Percentiles rank a stretch among this genome's conserved stretches.
These are phyloP conservation scores for Hura crepitans DNA, from an alignment of 441 rosid species.

Conservation along the genomic window DNA sequence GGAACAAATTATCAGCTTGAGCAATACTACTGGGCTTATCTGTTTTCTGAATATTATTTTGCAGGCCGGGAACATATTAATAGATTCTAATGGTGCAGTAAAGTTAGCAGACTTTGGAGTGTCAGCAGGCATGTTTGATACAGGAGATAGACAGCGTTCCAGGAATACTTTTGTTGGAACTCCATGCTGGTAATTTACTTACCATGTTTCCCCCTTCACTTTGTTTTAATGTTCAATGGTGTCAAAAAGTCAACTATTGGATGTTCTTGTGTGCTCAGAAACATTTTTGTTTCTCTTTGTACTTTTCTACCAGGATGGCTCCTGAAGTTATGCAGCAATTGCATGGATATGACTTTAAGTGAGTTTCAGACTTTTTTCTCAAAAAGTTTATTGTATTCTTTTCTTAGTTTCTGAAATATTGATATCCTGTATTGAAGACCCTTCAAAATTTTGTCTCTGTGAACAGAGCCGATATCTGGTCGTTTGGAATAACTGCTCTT, in stretches of 20 bases:
- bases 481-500: constrained; percentile 92
- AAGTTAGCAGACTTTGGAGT: constrained; percentile 98
- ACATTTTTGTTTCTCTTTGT: constrained; percentile 13
- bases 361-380: constrained; percentile 31
- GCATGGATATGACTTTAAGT: constrained; percentile 98
- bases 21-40: constrained; percentile 17
- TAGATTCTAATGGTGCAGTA: constrained; percentile 71
- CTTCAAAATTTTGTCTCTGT: constrained; percentile 30
- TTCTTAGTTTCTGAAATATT: constrained; percentile 8
- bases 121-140: constrained; percentile 95
- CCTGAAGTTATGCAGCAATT: constrained; percentile 99
- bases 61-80: constrained; percentile 91
- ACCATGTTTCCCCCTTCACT: constrained; percentile 9
- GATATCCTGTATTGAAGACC: constrained; percentile 16
- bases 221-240: neutral
- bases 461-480: constrained; percentile 95
- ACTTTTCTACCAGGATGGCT: constrained; percentile 77
- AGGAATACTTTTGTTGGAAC: constrained; percentile 98
- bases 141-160: constrained; percentile 92
- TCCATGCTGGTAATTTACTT: constrained; percentile 84
- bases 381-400: neutral
- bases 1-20: neutral
- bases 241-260: neutral
- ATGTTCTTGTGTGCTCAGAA: constrained; percentile 14
- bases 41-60: constrained; percentile 25